Evolutionary conservation across 352 stramenopile species (phyloP), one percentile per base, ranked within the genome.

Genomic region (Phytophthora macrochlamydospora): DNA sequence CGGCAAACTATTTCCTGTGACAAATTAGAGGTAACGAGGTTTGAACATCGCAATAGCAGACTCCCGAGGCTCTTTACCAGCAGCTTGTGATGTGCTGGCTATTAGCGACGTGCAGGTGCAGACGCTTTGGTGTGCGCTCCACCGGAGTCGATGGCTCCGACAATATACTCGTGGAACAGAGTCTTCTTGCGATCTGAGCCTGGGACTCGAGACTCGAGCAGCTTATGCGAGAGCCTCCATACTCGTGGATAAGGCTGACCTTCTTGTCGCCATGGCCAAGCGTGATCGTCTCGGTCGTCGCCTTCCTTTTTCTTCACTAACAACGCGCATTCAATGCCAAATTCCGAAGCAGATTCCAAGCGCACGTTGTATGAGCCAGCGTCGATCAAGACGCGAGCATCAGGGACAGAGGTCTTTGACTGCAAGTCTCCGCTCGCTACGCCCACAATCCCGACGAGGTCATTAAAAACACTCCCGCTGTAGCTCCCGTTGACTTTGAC

Each of bases 61-160:
- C 35, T 60, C 46, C 67, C 45, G 56, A 62, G 55, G 38, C 43
- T 67, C 48, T 63, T 52, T 61, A 37, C 54, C 49, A 43, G n/a
- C 18, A 58, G 56, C 49, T 57, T 32, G 4, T 24, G 18, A 40
- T 11, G 6, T 40, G 6, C 6, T 40, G 6, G 35, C 6, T 48
- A 48, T n/a, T 35, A 28, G 24, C 28, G 45, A n/a, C 33, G 56
- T 12, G 50, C 48, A 52, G 74, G 67, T 31, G 64, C 71, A 11
- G 61, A 33, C 30, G 71, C 54, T 56, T 82, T 80, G 38, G 65
- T 72, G 51, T 76, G 79, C 24, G 62, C 69, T 9, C 82, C 82
- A 11, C 75, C 76, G 9, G 51, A 71, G 44, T 88, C 71, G n/a
- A 88, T 68, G n/a, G 78, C 79, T 13, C 82, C 76, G 29, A 91